Evolutionary conservation across 2,329 filamentous ascomycete species (phyloP).

Genomic region (Calonectria pseudoreteaudii): DNA sequence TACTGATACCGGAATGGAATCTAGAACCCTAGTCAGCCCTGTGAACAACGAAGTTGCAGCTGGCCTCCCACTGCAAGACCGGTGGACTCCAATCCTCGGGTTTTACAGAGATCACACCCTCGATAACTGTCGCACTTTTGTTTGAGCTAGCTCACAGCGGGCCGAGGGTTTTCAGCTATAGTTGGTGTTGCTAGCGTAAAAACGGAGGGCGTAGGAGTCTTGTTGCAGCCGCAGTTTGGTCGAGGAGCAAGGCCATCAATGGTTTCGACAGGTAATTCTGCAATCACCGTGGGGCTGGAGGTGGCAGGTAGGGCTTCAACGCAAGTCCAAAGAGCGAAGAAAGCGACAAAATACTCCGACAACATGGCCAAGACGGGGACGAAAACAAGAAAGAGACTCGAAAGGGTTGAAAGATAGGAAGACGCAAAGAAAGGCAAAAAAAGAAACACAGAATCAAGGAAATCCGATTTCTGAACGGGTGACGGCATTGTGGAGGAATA

Average conservation of each 20-base stretch:
- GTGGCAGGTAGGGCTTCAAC: background rate
- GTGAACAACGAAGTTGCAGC: background rate
- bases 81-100: too few relatives aligned
- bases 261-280: background rate
- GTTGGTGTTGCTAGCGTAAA: background rate
- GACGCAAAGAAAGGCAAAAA: background rate
- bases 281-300: background rate
- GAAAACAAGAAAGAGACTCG: background rate
- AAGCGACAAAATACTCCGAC: background rate
- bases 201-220: background rate
- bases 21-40: background rate
- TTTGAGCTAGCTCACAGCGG: background rate
- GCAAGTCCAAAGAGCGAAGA: background rate
- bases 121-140: background rate
- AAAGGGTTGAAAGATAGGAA: background rate
- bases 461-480: background rate
- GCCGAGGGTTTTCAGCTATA: background rate
- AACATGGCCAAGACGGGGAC: background rate
- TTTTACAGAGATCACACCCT: too few relatives aligned
- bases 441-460: background rate
- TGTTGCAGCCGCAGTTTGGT: background rate
- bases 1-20: background rate
- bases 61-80: background rate
- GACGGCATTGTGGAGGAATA: background rate
- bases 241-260: background rate